Evolutionary conservation across 352 stramenopile genomes (phyloP).

Genomic region (Phytophthora constricta): DNA sequence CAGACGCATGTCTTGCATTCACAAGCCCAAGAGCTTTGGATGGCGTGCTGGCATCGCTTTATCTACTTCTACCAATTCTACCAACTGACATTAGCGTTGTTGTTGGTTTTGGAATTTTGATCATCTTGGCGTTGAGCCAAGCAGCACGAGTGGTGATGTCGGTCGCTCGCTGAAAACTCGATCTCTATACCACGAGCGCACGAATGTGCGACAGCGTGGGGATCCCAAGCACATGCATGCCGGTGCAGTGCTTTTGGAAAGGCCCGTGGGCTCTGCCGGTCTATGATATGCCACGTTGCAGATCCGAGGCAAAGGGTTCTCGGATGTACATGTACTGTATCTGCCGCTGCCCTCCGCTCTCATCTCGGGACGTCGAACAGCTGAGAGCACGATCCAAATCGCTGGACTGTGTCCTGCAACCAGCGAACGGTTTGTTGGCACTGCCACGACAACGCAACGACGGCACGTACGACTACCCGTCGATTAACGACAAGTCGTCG

Average conservation of each 20-base stretch:
- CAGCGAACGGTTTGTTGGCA: too few species aligned
- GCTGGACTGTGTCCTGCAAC: constrained; percentile 4
- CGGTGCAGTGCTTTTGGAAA: not conserved
- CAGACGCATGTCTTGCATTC: too few species aligned
- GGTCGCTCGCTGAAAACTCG: not conserved
- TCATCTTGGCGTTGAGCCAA: too few species aligned
- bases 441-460: constrained; percentile 12
- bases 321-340: too few species aligned
- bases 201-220: constrained; percentile 17
- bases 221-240: not conserved
- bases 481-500: constrained; percentile 6
- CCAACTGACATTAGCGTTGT: too few species aligned
- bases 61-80: too few species aligned
- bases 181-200: constrained; percentile 15
- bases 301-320: too few species aligned
- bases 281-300: not conserved
- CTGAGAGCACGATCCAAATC: not conserved
- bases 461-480: not conserved
- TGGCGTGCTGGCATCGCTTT: too few species aligned
- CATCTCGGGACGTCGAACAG: not conserved
- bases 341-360: too few species aligned
- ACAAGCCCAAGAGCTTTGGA: too few species aligned
- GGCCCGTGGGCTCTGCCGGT: not conserved
- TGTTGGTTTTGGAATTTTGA: too few species aligned
- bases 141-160: not conserved